Conservation (phyloP, 257 asterid species). For the Perilla frutescens region DNA sequence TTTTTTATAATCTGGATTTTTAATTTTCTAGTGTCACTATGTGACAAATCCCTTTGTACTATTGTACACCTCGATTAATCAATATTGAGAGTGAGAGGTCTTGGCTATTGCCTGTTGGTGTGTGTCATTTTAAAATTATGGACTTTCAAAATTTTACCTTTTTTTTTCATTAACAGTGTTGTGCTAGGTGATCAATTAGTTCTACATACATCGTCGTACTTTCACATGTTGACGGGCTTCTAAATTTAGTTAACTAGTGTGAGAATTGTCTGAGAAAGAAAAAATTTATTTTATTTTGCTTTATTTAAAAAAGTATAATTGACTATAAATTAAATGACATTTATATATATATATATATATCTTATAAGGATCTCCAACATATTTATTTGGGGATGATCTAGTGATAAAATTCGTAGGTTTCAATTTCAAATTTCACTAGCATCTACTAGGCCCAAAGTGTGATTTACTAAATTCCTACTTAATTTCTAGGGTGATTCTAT, state of each 20-base stretch:
- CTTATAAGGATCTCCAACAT: too few relatives aligned
- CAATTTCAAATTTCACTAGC: too few relatives aligned
- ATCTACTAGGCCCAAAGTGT: too few relatives aligned
- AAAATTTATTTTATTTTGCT: too few relatives aligned
- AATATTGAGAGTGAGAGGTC: slow-evolving; percentile 31
- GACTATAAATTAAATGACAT: not conserved
- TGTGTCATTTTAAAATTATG: slow-evolving; percentile 17
- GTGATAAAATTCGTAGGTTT: too few relatives aligned
- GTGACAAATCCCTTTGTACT: slow-evolving; percentile 27
- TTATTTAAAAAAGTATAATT: not conserved
- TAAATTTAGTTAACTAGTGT: not conserved
- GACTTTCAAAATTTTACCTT: not conserved
- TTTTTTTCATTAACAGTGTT: not conserved
- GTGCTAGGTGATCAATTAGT: slow-evolving; percentile 1
- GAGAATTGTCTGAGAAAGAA: not conserved
- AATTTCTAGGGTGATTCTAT: too few relatives aligned
- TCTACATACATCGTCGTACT: not conserved
- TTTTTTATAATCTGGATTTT: not conserved
- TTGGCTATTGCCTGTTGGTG: slow-evolving; percentile 17
- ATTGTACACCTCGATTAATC: slow-evolving; percentile 4
- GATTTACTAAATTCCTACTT: too few relatives aligned
- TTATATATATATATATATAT: too few relatives aligned
- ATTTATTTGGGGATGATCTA: too few relatives aligned
- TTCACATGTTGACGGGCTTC: not conserved
- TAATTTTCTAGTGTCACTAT: slow-evolving; percentile 19